Conservation (phyloP, 2,329 filamentous ascomycete genomes). For the Clarireedia sp. region DNA sequence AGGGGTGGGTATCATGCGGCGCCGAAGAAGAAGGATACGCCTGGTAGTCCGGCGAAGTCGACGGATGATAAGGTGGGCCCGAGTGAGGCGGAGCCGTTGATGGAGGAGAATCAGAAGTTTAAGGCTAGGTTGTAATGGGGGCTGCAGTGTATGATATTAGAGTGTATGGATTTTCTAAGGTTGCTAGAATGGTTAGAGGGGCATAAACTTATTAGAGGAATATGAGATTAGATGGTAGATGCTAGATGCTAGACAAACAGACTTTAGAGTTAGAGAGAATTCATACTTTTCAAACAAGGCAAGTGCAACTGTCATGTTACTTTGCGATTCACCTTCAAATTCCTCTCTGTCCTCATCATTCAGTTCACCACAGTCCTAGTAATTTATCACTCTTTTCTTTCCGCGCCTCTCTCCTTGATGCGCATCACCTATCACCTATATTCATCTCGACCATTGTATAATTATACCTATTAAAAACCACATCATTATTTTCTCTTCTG, state of each 20-base stretch:
- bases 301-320: neutral
- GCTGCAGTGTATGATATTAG: neutral
- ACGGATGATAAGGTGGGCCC: constrained; percentile 25
- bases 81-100: constrained; percentile 35
- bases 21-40: constrained; percentile 43
- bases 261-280: constrained; percentile 10
- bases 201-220: neutral
- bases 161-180: neutral
- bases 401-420: no score
- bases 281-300: constrained; percentile 2
- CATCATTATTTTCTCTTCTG: no score
- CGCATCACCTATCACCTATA: no score
- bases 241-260: neutral
- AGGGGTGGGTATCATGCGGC: constrained; percentile 48
- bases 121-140: constrained; percentile 21
- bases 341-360: no score
- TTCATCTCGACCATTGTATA: no score
- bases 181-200: no score
- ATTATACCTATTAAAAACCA: no score
- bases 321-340: no score
- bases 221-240: constrained; percentile 4
- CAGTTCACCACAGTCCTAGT: no score
- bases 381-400: no score
- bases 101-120: constrained; percentile 26
- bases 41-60: constrained; percentile 28